Evolutionary conservation across 1,284 basidiomycete genomes (phyloP), one percentile per base, ranked within the genome.

Genomic region (Anthracocystis walkeri): DNA sequence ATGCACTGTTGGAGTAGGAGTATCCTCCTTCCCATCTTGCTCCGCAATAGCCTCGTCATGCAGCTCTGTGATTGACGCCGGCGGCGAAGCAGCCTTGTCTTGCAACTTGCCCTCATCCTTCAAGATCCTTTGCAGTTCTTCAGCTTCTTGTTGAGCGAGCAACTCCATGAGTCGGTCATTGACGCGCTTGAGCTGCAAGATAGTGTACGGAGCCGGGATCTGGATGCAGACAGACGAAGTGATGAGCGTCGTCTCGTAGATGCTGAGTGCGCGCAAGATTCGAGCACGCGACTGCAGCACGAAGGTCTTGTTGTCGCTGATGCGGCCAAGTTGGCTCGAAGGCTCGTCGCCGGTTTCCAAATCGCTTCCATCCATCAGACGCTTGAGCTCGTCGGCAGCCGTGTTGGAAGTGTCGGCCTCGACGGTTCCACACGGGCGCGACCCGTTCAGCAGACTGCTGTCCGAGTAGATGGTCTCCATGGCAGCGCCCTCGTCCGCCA

Each of bases 401-500:
- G 58, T 65, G 55, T 62, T 58, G 23, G 41, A 62, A 0, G 59
- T 65, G 12, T 41, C 58, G 4, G 33, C 62, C 27, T 65, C 68
- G 41, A 70, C 68, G 11, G 68, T 58, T 0, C 68, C 68, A 29
- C 68, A 71, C 1, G 68, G 68, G 35, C 40, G 68, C 41, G 66
- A 75, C 4, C 66, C 66, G 12, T 69, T 70, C 20, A 69, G 51
- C 40, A 64, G 50, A 11, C 42, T 60, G 46, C 56, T 71, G 54
- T 77, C 75, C n/a, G 65, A 68, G 55, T 77, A 62, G 61, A 81
- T 64, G 23, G 64, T 68, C 44, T 77, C 67, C 65, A 81, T 64
- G 12, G 61, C 58, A 21, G 81, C 73, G 7, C 78, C 80, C 35
- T 93, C 93, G 85, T 99, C 96, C 84, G 93, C 93, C 90, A 95